Evolutionary conservation across 1,284 basidiomycete genomes (phyloP), one percentile per base, ranked within the genome.

Genomic region (Gymnopus androsaceus): DNA sequence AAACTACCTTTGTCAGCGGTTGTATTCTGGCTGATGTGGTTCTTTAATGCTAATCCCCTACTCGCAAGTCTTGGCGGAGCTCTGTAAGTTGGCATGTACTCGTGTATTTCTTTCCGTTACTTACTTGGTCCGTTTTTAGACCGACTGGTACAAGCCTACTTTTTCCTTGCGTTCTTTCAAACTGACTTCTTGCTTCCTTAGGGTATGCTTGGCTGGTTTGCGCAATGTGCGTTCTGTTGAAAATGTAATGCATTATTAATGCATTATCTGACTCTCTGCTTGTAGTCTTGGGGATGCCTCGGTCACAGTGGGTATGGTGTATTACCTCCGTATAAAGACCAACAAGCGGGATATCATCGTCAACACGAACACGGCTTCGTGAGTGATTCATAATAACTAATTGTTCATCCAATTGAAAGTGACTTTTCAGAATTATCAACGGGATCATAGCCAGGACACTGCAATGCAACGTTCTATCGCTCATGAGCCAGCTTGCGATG

Each of bases 151-250:
- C n/a, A 25, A 50, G 23, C 6, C 3, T 34, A 9, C 25, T 0
- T 25, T 6, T 9, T 11, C 14, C 6, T 11, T n/a, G n/a, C n/a
- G n/a, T n/a, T n/a, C 8, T 47, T 15, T n/a, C 8, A 33, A 4
- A 1, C 27, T 7, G 3, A 11, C 12, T 37, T 17, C 21, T 19
- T 33, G 11, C 21, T 45, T 27, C 46, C 4, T 21, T 14, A 48
- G 46, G 46, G 27, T 50, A 50, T 27, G 48, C 48, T 27, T 50
- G 48, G 48, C 19, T 50, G 48, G 17, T 50, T 17, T 50, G 48
- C 30, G 48, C 48, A 9, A 38, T 50, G 48, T 50, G 38, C 11
- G 46, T 36, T 15, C 23, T 48, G 23, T 38, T 12, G 5, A 7
- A 27, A 7, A 14, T n/a, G 14, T 28, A n/a, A 28, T 38, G 21